Base-by-base conservation (phyloP, 345 rosid genomes). In the Eucalyptus decipiens region DNA sequence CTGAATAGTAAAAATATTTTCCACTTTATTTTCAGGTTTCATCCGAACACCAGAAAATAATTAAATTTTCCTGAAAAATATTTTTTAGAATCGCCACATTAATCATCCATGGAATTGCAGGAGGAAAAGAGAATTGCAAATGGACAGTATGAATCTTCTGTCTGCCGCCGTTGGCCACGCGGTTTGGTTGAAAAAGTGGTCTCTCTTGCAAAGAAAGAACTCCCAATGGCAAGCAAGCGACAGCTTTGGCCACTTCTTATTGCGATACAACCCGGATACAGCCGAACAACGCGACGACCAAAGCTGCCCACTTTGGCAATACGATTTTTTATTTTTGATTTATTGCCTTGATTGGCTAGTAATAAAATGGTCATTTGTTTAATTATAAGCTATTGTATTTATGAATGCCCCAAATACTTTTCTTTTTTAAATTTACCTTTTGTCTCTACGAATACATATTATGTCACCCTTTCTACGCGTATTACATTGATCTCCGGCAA, bases 81-180 rank as follows among this genome's bases (percentile, higher is more conserved):
- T 49, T 49, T 49, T 49, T 0, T 0, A 5, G 0, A 49, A 49
- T 2, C 0, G 7, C 0, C 0, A 0, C 0, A 5, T 49, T 3
- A 48, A 48, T 51, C 0, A 10, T 9, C 30, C 62, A 23, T 10
- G 13, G 30, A 65, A n/a, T n/a, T 65, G 1, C 2, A 7, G 62
- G 76, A 30, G 72, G 34, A 65, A 67, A 67, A 16, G 40, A 16
- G 40, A 67, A 67, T 67, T 16, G 80, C 11, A 32, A 4, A 34
- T 14, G 72, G 72, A 65, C 18, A n/a, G 1, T 34, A 32, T 34
- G 40, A 67, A 32, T 16, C 40, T 69, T 18, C 43, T 5, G 24
- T 19, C 24, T 0, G 14, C 26, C 2, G 26, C 26, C 43, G 24
- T 34, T 18, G 80, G 80, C 24, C 21, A 9, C 34, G 80, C 80